phyloP scores from a whole-genome alignment of 2,329 filamentous ascomycete species.

The Atkinsonella texensis region DNA sequence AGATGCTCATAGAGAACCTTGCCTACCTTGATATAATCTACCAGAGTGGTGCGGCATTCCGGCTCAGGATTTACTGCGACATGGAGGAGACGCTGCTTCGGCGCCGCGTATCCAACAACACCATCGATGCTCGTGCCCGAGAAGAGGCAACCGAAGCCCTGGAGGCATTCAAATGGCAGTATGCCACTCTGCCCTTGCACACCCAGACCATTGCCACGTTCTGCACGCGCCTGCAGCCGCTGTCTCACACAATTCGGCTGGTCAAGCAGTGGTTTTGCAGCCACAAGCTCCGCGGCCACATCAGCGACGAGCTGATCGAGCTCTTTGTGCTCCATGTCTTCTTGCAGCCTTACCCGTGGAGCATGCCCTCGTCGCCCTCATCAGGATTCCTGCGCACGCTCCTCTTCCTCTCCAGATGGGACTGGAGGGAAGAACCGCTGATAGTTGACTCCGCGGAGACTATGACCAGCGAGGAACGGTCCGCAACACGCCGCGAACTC shows the following conservation, averaged over 20 bases:
- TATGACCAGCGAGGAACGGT: conserved; percentile 48
- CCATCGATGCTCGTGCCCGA: conserved; percentile 49
- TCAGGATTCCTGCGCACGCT: conserved; percentile 76
- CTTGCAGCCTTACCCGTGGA: conserved; percentile 70
- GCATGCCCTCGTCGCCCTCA: conserved; percentile 60
- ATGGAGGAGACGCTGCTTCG: conserved; percentile 73
- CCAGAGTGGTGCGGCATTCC: conserved; percentile 60
- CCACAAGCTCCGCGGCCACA: conserved; percentile 67
- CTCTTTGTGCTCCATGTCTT: conserved; percentile 70
- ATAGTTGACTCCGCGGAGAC: conserved; percentile 59
- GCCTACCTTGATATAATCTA: conserved; percentile 76
- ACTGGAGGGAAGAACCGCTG: conserved; percentile 77
- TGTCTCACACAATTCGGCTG: conserved; percentile 74
- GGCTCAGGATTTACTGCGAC: conserved; percentile 80
- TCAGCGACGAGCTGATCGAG: conserved; percentile 74
- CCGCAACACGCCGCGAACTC: conserved; percentile 57
- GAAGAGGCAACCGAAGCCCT: conserved; percentile 61
- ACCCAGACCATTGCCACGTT: conserved; percentile 71
- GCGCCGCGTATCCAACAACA: conserved; percentile 64
- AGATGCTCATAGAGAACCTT: conserved; percentile 58
- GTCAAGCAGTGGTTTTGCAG: conserved; percentile 81
- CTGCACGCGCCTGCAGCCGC: conserved; percentile 64
- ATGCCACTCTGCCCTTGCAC: conserved; percentile 62
- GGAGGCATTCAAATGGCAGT: conserved; percentile 57
- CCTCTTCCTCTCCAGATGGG: conserved; percentile 72